Conservation (phyloP, 345 rosid genomes). For the Brassica napus region DNA sequence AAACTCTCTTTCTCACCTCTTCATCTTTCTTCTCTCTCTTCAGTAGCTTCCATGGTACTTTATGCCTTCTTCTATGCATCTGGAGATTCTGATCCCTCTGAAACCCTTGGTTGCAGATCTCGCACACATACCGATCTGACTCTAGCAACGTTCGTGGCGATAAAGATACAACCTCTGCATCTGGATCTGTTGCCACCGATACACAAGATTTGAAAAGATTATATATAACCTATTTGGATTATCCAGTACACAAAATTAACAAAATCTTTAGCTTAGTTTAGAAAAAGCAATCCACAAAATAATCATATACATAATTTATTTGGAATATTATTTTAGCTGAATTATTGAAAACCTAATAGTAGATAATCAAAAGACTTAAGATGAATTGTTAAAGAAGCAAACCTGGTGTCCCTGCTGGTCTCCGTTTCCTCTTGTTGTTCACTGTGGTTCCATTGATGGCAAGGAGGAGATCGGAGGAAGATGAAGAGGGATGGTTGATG, state of each 20-base stretch:
- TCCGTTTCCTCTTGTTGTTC: conserved; percentile 60
- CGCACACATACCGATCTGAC: conserved; percentile 90
- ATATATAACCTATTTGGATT: background rate
- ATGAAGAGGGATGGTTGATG: conserved; percentile 18
- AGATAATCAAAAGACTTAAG: background rate
- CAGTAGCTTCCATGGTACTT: conserved; percentile 97
- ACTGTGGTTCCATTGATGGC: conserved; percentile 14
- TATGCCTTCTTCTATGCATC: conserved; percentile 95
- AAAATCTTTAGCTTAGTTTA: background rate
- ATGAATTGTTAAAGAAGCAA: background rate
- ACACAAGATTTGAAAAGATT: background rate
- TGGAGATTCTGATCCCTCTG: conserved; percentile 97
- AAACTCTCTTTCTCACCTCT: conserved; percentile 72
- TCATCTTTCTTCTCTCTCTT: conserved; percentile 69
- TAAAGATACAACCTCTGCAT: conserved; percentile 86
- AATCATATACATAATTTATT: background rate
- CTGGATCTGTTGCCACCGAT: conserved; percentile 64
- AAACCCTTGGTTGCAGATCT: conserved; percentile 98
- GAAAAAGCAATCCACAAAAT: background rate
- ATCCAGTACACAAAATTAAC: background rate
- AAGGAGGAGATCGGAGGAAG: conserved; percentile 29
- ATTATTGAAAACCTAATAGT: conserved; percentile 16
- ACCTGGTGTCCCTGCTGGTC: conserved; percentile 97
- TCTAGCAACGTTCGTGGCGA: conserved; percentile 87
- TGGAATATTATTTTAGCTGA: background rate